Base-by-base conservation (phyloP, 768 basidiomycete species). In the Hygrophorus pudorinus region DNA sequence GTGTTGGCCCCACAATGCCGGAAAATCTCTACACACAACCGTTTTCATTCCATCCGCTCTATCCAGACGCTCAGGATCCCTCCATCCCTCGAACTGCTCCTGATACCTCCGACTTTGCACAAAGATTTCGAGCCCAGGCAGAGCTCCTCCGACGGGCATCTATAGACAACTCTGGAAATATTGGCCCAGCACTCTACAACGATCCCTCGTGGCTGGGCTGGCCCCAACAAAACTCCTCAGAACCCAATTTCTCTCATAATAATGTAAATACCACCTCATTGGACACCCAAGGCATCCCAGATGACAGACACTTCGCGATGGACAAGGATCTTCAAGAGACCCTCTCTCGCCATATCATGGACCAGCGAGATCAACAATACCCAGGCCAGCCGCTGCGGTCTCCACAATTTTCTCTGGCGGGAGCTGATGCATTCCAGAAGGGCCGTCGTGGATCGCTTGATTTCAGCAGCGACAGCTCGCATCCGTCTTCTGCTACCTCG, bases 401-500 rank as follows among this genome's bases (percentile, higher is more conserved):
- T 24, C 24, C 24, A 24, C 24, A 24, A 24, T 24, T 24, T 7
- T 24, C 24, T 24, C 24, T 24, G 24, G 24, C 4, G 7, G 24
- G 24, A 24, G 24, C 24, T 7, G 24, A 24, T 24, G 24, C 24
- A 24, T 24, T 24, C 24, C 24, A 24, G 24, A 24, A 24, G 24
- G 24, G 24, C 47, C 52, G 69, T 47, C 53, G 56, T 18, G 45
- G 51, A 17, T 70, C 68, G 4, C 42, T 64, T 17, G 65, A 68
- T 31, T 59, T 61, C 35, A 69, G 67, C 44, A 73, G 73, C 34
- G 70, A 68, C 21, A 65, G 68, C 16, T 74, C 72, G 1, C 61
- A 70, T 2, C 67, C 70, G n/a, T 73, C 75, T 8, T 76, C 75
- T 35, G 76, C 78, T 9, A 50, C 71, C 7, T 76, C 75, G 7